phyloP scores from a whole-genome alignment of 257 asterid species.

The Linaria vulgaris region DNA sequence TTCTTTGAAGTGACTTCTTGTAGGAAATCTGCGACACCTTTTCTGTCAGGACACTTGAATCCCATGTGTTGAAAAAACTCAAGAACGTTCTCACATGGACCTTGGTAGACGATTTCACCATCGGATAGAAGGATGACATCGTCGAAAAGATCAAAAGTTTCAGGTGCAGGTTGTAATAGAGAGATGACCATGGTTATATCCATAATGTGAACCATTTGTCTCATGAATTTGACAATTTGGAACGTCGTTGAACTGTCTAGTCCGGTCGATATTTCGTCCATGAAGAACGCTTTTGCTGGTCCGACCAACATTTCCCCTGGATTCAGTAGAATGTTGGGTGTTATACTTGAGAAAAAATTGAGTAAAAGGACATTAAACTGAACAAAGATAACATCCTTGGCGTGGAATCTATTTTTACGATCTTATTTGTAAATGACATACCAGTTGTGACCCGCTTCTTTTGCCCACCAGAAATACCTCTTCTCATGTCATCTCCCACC shows the following conservation, averaged over 20 bases:
- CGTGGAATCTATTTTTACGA: no score
- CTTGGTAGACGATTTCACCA: conserved; percentile 73
- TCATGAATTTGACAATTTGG: conserved; percentile 77
- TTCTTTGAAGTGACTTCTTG: conserved; percentile 85
- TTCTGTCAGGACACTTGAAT: conserved; percentile 82
- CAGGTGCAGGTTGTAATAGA: conserved; percentile 87
- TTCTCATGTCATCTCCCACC: conserved; percentile 94
- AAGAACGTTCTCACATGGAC: conserved; percentile 69
- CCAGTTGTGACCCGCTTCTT: conserved; percentile 91
- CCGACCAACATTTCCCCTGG: conserved; percentile 94
- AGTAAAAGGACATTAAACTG: no score
- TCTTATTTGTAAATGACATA: no score
- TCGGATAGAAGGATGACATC: conserved; percentile 80
- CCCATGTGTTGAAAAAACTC: conserved; percentile 66
- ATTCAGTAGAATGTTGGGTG: neutral
- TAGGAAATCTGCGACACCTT: conserved; percentile 79
- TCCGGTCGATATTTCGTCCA: conserved; percentile 92
- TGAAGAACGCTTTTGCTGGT: conserved; percentile 88
- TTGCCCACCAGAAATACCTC: conserved; percentile 96
- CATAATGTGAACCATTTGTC: conserved; percentile 78
- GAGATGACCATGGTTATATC: conserved; percentile 79
- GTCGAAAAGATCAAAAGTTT: conserved; percentile 70
- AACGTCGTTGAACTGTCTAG: conserved; percentile 89
- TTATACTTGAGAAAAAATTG: no score
- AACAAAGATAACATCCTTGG: no score